Evolutionary conservation across 2,329 filamentous ascomycete species (phyloP), one percentile per base, ranked within the genome.

Genomic region (Saccharata proteae): DNA sequence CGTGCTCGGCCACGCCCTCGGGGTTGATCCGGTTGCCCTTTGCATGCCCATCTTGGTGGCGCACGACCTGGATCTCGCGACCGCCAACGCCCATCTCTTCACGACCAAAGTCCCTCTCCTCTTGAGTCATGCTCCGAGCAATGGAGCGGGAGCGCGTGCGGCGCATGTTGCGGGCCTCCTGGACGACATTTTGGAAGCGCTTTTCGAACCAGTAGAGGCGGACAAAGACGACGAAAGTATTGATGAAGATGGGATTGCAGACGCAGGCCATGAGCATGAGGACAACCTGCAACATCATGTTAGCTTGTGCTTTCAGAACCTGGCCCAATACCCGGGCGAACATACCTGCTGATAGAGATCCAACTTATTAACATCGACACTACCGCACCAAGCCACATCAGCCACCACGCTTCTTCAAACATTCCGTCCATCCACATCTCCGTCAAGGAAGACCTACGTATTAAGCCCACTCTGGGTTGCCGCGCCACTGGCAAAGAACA

Each of bases 141-240:
- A 61, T 61, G 58, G 50, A 77, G 58, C 59, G 73, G 57, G 48
- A 80, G 60, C 62, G 75, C 62, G 57, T 79, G 32, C 69, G 67
- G 32, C 86, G 73, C 32, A 77, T 63, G 25, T 61, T 65, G 33
- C 74, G 72, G 2, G 81, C 76, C 44, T 93, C 81, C 19, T 67
- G 68, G 10, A 80, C 85, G 41, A 93, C 71, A 45, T 81, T 69
- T 50, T 93, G 80, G 51, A 98, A 96, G 6, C 86, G 74, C 56
- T 92, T 93, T 57, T 98, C 86, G 51, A 98, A 98, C 88, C 88
- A 98, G 58, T 93, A 94, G 2, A 98, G 65, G 16, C 90, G 80
- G 10, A 96, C 68, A 44, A 93, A 88, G 6, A 98, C 90, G 26
- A 98, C 84, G 26, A 74, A 80, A 2, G 80, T 50, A 34, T 59